A percentile compares a stretch with the other conserved stretches of the same genome.
Conservation (phyloP, 2,329 filamentous ascomycete species). For the Epichloe elymi region DNA sequence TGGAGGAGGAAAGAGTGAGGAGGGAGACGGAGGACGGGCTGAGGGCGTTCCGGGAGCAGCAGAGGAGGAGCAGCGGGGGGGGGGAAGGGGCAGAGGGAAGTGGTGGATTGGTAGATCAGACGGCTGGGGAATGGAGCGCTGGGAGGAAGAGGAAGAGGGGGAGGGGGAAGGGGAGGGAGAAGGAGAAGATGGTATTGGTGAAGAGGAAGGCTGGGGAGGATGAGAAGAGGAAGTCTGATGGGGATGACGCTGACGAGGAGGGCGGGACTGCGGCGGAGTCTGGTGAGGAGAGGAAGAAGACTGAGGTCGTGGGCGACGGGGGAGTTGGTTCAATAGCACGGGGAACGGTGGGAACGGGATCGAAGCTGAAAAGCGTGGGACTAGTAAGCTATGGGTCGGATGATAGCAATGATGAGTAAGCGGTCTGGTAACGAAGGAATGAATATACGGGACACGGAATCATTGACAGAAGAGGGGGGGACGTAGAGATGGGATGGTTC, state of each 20-base stretch:
- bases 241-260: background rate
- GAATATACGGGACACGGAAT: background rate
- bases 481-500: background rate
- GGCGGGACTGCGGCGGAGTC: background rate
- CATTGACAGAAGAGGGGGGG: background rate
- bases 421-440: too few species aligned
- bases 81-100: constrained; percentile 23
- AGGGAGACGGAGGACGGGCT: constrained; percentile 45
- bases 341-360: background rate
- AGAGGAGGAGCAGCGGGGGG: constrained; percentile 22
- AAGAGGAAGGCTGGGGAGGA: constrained; percentile 5
- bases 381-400: constrained; percentile 47
- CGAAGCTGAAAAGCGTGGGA: constrained; percentile 18
- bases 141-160: constrained; percentile 19
- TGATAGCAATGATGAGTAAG: constrained; percentile 27
- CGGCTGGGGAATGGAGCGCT: background rate
- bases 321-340: background rate
- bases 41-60: constrained; percentile 39
- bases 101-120: constrained; percentile 17
- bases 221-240: background rate
- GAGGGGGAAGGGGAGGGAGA: constrained; percentile 5
- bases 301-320: constrained; percentile 4
- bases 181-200: constrained; percentile 5
- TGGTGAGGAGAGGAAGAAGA: constrained; percentile 6
- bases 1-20: constrained; percentile 40